A percentile compares a stretch with the other conserved stretches of the same genome.
phyloP scores from a whole-genome alignment of 768 basidiomycete genomes.

The Calocybe gangraenosa region DNA sequence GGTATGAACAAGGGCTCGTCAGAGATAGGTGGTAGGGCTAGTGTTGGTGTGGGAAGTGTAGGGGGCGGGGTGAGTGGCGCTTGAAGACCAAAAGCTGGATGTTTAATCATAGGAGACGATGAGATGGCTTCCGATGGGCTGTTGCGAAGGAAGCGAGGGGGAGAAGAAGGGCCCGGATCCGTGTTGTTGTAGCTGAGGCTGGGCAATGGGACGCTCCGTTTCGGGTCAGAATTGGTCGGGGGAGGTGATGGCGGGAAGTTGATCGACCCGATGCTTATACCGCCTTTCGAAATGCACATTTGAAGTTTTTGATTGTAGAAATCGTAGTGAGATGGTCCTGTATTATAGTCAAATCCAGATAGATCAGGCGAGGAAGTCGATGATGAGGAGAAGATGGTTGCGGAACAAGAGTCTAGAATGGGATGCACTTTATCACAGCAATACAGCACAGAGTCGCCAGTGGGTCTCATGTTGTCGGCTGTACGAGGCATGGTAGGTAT shows the following conservation, averaged over 20 bases:
- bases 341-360: constrained; percentile 11
- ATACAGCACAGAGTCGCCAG: constrained; percentile 2
- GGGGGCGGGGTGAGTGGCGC: constrained; percentile 38
- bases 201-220: constrained; percentile 24
- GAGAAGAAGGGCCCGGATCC: constrained; percentile 4
- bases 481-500: constrained; percentile 7
- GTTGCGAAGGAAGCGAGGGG: neutral
- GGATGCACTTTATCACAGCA: constrained; percentile 6
- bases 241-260: constrained; percentile 22
- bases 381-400: constrained; percentile 2
- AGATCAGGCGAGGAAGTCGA: constrained; percentile 12
- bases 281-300: neutral
- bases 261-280: neutral
- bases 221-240: constrained; percentile 21
- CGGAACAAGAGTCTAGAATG: constrained; percentile 1
- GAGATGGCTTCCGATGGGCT: too few species aligned
- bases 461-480: constrained; percentile 8
- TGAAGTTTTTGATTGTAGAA: constrained; percentile 1
- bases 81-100: constrained; percentile 23
- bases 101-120: constrained; percentile 27
- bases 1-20: constrained; percentile 15
- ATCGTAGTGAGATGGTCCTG: constrained; percentile 4
- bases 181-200: constrained; percentile 7
- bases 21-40: constrained; percentile 33
- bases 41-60: constrained; percentile 33